Evolutionary conservation across 441 rosid genomes (phyloP), one percentile per base, ranked within the genome.

Genomic region (Mallotus repandus): DNA sequence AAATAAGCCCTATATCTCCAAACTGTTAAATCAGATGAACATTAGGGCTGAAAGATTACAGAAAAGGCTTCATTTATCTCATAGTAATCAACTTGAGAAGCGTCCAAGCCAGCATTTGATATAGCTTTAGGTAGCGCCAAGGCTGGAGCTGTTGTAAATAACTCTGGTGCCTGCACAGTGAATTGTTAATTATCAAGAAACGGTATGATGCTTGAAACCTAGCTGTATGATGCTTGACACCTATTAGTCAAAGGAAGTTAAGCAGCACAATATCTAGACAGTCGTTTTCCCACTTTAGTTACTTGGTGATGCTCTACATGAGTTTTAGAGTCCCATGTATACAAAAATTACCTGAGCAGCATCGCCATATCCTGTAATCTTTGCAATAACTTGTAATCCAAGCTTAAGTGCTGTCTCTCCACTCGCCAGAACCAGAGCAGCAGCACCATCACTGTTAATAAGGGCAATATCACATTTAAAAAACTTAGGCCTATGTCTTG

Each of bases 1-100:
- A 49, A 41, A 46, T 58, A 29, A 22, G 69, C 65, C 25, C 56
- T 78, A 60, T 25, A 70, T 48, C 63, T 50, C 59, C 15, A 68
- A 43, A 52, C 52, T 18, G 63, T 62, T 48, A 16, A 38, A 57
- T 53, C 12, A 29, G 7, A 64, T 8, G 25, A 43, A 66, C 58
- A 58, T 71, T 56, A 58, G 57, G 58, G 64, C 1, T 58, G 12
- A 55, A 70, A 75, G 74, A 86, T 86, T 87, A 96, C 98, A 54
- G 98, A 86, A 78, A 96, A 96, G 70, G 99, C 99, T 87, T 96
- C 99, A 72, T 96, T 96, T 72, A 96, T 94, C 84, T 96, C 99
- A 66, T 93, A 96, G 76, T 68, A 96, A 84, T 92, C 98, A 70
- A 96, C 82, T 82, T 85, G 89, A 75, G 97, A 92, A 77, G 96